phyloP scores from a whole-genome alignment of 2,329 filamentous ascomycete genomes.

The Penicillium sp. region DNA sequence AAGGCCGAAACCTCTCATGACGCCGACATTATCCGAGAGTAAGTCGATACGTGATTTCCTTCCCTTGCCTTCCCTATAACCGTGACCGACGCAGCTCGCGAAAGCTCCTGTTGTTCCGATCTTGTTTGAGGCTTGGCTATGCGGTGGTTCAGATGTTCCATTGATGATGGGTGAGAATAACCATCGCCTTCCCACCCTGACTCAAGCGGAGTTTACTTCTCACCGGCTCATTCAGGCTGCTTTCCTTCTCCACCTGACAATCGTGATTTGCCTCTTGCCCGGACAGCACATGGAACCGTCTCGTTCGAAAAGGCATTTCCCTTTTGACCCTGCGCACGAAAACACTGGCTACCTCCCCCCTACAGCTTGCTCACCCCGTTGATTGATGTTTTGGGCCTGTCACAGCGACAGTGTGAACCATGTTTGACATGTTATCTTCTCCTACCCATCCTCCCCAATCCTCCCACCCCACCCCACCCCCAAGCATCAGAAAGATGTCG shows the following conservation, averaged over 20 bases:
- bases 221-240: slow-evolving; percentile 56
- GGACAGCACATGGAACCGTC: slow-evolving; percentile 33
- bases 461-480: slow-evolving; percentile 29
- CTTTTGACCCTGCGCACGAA: slow-evolving; percentile 36
- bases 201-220: slow-evolving; percentile 53
- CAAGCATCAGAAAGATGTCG: not conserved
- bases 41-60: slow-evolving; percentile 76
- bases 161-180: slow-evolving; percentile 64
- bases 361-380: slow-evolving; percentile 39
- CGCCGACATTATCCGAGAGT: slow-evolving; percentile 96
- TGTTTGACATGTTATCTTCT: slow-evolving; percentile 50
- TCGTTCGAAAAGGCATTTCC: slow-evolving; percentile 35
- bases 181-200: slow-evolving; percentile 60
- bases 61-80: slow-evolving; percentile 62
- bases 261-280: slow-evolving; percentile 29
- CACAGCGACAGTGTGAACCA: slow-evolving; percentile 40
- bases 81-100: slow-evolving; percentile 45
- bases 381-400: slow-evolving; percentile 40
- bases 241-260: slow-evolving; percentile 47
- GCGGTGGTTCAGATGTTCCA: slow-evolving; percentile 40
- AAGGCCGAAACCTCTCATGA: slow-evolving; percentile 98
- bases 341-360: slow-evolving; percentile 31
- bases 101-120: slow-evolving; percentile 42
- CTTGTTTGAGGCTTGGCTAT: slow-evolving; percentile 40
- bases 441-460: slow-evolving; percentile 33